phyloP scores from a whole-genome alignment of 768 basidiomycete species.

The Boletus bicolor region DNA sequence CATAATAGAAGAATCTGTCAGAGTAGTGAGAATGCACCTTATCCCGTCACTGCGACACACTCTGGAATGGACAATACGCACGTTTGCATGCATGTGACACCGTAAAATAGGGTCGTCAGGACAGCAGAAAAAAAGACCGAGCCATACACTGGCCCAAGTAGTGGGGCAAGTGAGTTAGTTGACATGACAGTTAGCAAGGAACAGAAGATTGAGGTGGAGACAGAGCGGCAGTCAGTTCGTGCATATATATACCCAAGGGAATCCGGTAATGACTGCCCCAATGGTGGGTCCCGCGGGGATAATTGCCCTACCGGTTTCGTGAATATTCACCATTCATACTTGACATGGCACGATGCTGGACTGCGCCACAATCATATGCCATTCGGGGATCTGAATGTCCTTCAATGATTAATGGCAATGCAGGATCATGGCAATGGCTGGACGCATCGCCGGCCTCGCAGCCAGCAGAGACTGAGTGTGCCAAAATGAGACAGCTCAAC shows the following conservation, averaged over 20 bases:
- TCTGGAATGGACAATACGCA: neutral
- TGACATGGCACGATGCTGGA: too few relatives aligned
- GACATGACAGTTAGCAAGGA: neutral
- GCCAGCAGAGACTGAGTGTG: too few relatives aligned
- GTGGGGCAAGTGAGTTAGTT: neutral
- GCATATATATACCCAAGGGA: neutral
- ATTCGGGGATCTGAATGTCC: too few relatives aligned
- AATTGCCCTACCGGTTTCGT: too few relatives aligned
- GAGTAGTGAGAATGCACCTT: neutral
- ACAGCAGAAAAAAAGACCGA: neutral
- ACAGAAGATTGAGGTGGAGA: neutral
- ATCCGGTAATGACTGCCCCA: too few relatives aligned
- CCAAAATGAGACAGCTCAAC: too few relatives aligned
- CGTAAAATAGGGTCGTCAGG: constrained; percentile 1
- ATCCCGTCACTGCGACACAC: neutral
- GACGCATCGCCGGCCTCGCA: too few relatives aligned
- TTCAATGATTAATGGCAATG: too few relatives aligned
- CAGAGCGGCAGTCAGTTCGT: neutral
- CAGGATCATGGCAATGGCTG: too few relatives aligned
- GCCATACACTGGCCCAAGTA: neutral
- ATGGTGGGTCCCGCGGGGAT: too few relatives aligned
- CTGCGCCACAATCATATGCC: too few relatives aligned
- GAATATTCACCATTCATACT: too few relatives aligned
- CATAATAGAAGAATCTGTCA: constrained; percentile 11
- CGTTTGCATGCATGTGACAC: constrained; percentile 10